Base-by-base conservation (phyloP, 2,329 filamentous ascomycete genomes). In the Colletotrichum sp. region DNA sequence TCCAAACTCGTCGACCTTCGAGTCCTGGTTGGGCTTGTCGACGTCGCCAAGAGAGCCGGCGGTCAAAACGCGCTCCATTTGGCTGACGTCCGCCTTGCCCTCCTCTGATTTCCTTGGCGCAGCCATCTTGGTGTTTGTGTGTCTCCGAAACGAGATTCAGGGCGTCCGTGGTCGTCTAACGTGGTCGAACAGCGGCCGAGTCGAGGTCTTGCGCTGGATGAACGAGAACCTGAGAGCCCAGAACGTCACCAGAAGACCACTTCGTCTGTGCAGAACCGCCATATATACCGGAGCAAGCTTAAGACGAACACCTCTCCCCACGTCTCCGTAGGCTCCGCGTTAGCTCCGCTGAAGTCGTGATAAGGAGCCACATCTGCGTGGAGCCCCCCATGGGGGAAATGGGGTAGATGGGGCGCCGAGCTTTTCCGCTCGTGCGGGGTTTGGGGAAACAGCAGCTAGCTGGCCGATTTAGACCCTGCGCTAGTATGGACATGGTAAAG, bases 1-100 rank as follows among this genome's bases (percentile, higher is more conserved):
- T 21, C 85, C 85, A 18, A 84, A 85, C 78, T 86, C 84, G 74
- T 86, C 85, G 18, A 78, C 71, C 36, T 79, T 79, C 15, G 21
- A 69, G 55, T 16, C 44, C 30, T 57, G 66, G 65, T n/a, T 70
- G 65, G 72, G 62, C 75, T 77, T 77, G 63, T 75, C 65, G 24
- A 13, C n/a, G 28, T 73, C 76, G 76, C 76, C 76, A 76, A 72
- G 9, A 78, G 59, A 13, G 67, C 67, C 18, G 65, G 73, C 34
- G 8, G 70, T 74, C 9, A 72, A n/a, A 39, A 73, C 73, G 30
- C 68, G 73, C 55, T 76, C 73, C 63, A 76, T 73, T 26, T 73
- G 69, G 5, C 72, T 65, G 63, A 76, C 73, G 30, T 30, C 70
- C 32, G 68, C 70, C 59, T 76, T 76, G 66, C 44, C 66, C 30